phyloP scores from a whole-genome alignment of 441 rosid genomes.

The Pelargonium cotyledonis region DNA sequence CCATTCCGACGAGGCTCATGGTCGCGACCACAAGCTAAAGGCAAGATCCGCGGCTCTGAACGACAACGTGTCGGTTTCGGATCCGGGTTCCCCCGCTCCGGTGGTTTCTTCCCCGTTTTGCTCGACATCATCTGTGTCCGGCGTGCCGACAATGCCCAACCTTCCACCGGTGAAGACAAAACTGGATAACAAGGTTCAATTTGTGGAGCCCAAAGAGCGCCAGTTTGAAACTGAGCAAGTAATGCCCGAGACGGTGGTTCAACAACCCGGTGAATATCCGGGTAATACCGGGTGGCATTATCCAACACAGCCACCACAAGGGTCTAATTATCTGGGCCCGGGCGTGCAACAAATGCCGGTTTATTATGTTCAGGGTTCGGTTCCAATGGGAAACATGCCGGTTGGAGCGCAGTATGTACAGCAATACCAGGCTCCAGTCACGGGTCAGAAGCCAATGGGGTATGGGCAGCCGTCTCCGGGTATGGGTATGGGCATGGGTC shows the following conservation, averaged over 20 bases:
- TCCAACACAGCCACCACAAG: conserved; percentile 23
- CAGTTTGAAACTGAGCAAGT: conserved; percentile 16
- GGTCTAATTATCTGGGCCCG: conserved; percentile 41
- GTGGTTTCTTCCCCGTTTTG: conserved; percentile 57
- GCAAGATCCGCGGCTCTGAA: conserved; percentile 26
- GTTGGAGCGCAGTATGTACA: conserved; percentile 43
- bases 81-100: conserved; percentile 83
- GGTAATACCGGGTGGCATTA: conserved; percentile 53
- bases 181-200: conserved; percentile 40
- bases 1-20: conserved; percentile 48
- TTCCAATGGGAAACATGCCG: conserved; percentile 41
- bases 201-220: conserved; percentile 22
- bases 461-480: conserved; percentile 51
- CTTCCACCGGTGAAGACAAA: conserved; percentile 60
- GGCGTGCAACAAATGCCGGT: conserved; percentile 45
- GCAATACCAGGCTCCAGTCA: conserved; percentile 29
- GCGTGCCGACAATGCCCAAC: conserved; percentile 48
- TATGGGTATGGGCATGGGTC: conserved; percentile 27
- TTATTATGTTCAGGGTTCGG: conserved; percentile 51
- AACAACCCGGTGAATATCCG: conserved; percentile 37
- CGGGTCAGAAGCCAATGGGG: conserved; percentile 54
- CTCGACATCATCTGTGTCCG: conserved; percentile 55
- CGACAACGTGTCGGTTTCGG: conserved; percentile 57
- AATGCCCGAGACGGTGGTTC: conserved; percentile 26
- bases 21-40: conserved; percentile 46